Evolutionary conservation across 2,329 filamentous ascomycete species (phyloP), one percentile per base, ranked within the genome.

Genomic region (Chrysoporthe cubensis): DNA sequence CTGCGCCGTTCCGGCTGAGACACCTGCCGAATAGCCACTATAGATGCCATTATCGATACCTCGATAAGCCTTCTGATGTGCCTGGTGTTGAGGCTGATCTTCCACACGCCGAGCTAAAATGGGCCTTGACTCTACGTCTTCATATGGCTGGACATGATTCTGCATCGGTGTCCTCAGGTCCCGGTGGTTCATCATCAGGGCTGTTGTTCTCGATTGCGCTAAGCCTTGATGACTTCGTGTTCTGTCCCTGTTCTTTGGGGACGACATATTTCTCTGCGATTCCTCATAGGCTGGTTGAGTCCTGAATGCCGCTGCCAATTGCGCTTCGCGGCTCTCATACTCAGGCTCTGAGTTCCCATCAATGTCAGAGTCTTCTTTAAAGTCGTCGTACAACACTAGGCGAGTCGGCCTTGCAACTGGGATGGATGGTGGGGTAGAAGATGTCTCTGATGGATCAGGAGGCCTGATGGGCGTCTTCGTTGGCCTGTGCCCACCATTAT

Each of bases 341-440:
- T 34, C 57, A 16, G 21, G 42, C 14, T 64, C 54, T n/a, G 32
- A 50, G 6, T 43, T 42, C 9, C 48, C 52, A 52, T 48, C 11
- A 14, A 37, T 40, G 2, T 67, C 62, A 18, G 21, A 40, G 32
- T 67, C 56, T 26, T 61, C 56, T 46, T 18, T 32, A 14, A 67
- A 67, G 34, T 65, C 62, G 62, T 67, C 66, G 26, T 65, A 64
- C 40, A 67, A 42, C 11, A 65, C 26, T 4, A 64, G 54, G 42
- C 66, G 62, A 32, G 13, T 57, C 37, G 59, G 64, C 56, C 59
- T 63, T 4, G 42, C 26, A 34, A 56, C 57, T 21, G 32, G 56
- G 34, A 68, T 68, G 16, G 66, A 62, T 14, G 66, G 66, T 26
- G 62, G 66, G 42, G 66, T 68, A 3, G 66, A 59, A 34, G 66